A percentile compares a stretch with the other conserved stretches of the same genome.
phyloP scores from a whole-genome alignment of 2,329 filamentous ascomycete species.

The Trichothecium roseum region DNA sequence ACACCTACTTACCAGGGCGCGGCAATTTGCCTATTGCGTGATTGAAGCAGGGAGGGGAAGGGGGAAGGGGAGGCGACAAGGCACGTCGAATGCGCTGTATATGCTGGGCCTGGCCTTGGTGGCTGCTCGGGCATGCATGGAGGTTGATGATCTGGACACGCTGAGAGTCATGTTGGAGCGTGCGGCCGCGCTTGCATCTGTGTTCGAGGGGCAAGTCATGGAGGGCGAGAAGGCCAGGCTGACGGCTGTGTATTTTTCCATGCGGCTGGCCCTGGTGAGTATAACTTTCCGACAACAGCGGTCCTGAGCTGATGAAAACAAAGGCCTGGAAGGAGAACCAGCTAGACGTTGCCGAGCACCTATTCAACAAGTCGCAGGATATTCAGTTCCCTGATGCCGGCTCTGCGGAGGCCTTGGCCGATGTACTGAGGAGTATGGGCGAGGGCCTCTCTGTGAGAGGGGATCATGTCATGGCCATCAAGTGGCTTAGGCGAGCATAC shows the following conservation, averaged over 20 bases:
- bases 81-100: conserved; percentile 34
- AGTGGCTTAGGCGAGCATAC: conserved; percentile 65
- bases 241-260: conserved; percentile 51
- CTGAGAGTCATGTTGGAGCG: conserved; percentile 53
- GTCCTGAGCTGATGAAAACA: neutral
- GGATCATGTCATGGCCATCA: conserved; percentile 44
- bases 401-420: conserved; percentile 51
- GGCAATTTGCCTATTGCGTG: conserved; percentile 55
- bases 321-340: conserved; percentile 67
- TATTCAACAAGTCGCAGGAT: conserved; percentile 53
- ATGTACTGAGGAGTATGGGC: conserved; percentile 65
- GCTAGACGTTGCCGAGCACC: conserved; percentile 67
- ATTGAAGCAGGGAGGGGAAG: conserved; percentile 42
- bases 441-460: conserved; percentile 41
- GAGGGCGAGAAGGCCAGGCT: conserved; percentile 19
- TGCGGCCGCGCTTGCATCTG: conserved; percentile 41
- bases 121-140: conserved; percentile 41
- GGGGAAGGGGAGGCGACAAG: conserved; percentile 12
- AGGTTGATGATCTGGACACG: conserved; percentile 44
- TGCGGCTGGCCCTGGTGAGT: conserved; percentile 57
- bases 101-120: conserved; percentile 60
- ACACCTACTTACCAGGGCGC: conserved; percentile 26
- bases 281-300: conserved; percentile 9
- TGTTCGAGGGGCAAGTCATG: neutral
- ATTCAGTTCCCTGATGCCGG: conserved; percentile 29